Evolutionary conservation across 495 filamentous ascomycete species (phyloP), one percentile per base, ranked within the genome.

Genomic region (Neurospora sp.): DNA sequence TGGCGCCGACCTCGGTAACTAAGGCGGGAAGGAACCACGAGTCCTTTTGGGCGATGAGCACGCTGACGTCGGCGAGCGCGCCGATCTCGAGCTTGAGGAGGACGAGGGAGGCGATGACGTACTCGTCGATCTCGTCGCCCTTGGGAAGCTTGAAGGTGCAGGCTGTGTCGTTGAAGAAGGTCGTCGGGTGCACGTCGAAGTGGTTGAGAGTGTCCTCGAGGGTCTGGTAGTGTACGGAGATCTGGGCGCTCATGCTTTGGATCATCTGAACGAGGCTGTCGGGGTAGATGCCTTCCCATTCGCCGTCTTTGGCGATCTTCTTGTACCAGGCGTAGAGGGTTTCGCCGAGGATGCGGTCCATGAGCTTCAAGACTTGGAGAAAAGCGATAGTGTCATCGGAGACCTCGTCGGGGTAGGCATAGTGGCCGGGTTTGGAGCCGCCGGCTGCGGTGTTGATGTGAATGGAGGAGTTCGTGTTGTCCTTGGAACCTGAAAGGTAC

Each of bases 1-100:
- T 81, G 5, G 83, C 74, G 70, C 81, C 83, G 66, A 83, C 72
- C 35, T 78, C 76, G 7, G 81, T 78, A 18, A 78, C 75, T 12
- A 84, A 74, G 3, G 76, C 71, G 3, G 79, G 78, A 2, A 83
- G 81, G 0, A 85, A 78, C 73, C 79, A 82, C 1, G 86, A 77
- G 75, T 85, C 82, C 2, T 84, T 84, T 7, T 80, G 78, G 73
- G 89, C 89, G 31, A 89, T 82, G 37, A 81, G 78, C 2, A 84
- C 81, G 80, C 90, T 85, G 12, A 84, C 82, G 38, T 88, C 85
- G 27, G 90, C 80, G 0, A 86, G 85, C 11, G 87, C 85, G 70
- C 85, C 84, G 74, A 86, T 90, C 76, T 88, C 89, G 18, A 89
- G 88, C 11, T 88, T 77, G 44, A 89, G 76, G 23, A 83, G 74